Base-by-base conservation (phyloP, 2,329 filamentous ascomycete genomes). In the Aotearoamyces nothofagi region DNA sequence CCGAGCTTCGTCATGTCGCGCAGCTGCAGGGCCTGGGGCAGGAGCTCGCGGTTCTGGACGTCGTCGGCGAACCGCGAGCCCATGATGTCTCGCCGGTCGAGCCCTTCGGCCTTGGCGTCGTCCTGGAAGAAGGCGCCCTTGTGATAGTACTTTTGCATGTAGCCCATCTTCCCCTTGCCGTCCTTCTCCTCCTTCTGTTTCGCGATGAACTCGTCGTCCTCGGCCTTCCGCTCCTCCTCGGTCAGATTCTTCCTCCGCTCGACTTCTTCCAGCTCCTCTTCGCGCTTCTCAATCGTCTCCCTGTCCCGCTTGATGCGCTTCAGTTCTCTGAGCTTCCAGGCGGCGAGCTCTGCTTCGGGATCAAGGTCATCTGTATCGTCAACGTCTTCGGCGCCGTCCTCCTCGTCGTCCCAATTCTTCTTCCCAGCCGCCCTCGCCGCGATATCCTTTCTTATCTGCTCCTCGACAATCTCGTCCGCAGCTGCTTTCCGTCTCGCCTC, bases 141-240 rank as follows among this genome's bases (percentile, higher is more conserved):
- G 63, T 98, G 90, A 54, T 82, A 86, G 58, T 96, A 98, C 50
- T 86, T 84, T 49, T 94, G 86, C 79, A 94, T 81, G 52, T 72
- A 93, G 3, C 68, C 68, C 62, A 87, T 81, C 54, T 84, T 77
- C 31, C 82, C 81, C 34, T 76, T 73, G 29, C 60, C 53, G 36
- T 79, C 73, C 43, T 81, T 80, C 37, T 51, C 47, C 15, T 49
- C 46, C 17, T 43, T 46, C 28, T 15, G 14, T 22, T 19, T 26
- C 17, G 29, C 22, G 11, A 96, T 58, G 51, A 72, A 81, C 28
- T 67, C 79, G 24, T 74, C 69, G 52, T 98, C 90, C 51, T 98
- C 90, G 33, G 72, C 76, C 33, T 76, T 72, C 26, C 90, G 71
- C 55, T 96, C 86, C 43, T 87, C 83, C 22, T 77, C 74, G 0